A percentile compares a stretch with the other conserved stretches of the same genome.
These are phyloP conservation scores for Brassica rapa DNA, from an alignment of 345 rosid species.

Conservation along the genomic window DNA sequence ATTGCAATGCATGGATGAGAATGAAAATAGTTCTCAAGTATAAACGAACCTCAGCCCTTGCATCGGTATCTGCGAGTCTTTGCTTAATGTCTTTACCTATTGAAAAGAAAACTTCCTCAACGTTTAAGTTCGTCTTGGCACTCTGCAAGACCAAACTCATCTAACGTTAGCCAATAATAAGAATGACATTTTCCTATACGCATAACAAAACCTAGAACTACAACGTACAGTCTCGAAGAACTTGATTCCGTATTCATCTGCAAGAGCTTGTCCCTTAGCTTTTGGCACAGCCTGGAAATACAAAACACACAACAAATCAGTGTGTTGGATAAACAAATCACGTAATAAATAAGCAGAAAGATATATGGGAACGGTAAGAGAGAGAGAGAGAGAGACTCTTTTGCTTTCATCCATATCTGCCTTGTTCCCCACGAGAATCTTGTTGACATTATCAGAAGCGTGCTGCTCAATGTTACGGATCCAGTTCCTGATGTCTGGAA, in stretches of 20 bases:
- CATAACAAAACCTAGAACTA: constrained; percentile 16
- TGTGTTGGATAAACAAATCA: constrained; percentile 19
- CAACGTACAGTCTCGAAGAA: constrained; percentile 89
- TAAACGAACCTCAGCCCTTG: constrained; percentile 63
- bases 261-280: constrained; percentile 94
- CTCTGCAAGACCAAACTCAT: constrained; percentile 51
- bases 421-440: constrained; percentile 95
- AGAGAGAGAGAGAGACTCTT: constrained; percentile 54
- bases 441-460: constrained; percentile 98
- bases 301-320: neutral
- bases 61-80: constrained; percentile 56
- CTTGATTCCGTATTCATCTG: constrained; percentile 94
- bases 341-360: neutral
- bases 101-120: constrained; percentile 89
- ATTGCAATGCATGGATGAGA: neutral
- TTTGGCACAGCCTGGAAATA: constrained; percentile 82
- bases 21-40: neutral
- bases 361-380: neutral
- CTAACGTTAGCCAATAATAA: constrained; percentile 23
- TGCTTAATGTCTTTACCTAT: constrained; percentile 48
- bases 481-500: constrained; percentile 72
- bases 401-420: constrained; percentile 99
- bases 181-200: neutral
- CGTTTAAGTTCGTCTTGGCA: constrained; percentile 84
- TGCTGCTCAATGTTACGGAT: constrained; percentile 99